Conservation (phyloP, 2,329 filamentous ascomycete species). For the Colletotrichum tofieldiae region DNA sequence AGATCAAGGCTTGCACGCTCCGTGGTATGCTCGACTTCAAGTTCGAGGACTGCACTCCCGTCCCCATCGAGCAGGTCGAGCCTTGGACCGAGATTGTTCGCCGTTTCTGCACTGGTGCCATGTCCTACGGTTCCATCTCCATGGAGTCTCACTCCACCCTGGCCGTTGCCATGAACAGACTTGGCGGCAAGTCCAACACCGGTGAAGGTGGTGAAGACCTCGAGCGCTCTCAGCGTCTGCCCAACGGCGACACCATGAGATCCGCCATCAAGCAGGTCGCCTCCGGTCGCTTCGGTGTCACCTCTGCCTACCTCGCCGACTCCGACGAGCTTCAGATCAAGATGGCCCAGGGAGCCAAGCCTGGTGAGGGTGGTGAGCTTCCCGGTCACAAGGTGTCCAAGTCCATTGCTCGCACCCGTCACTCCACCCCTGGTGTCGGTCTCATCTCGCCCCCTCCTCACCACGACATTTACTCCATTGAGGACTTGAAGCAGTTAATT, state of each 20-base stretch:
- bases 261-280: slow-evolving; percentile 98
- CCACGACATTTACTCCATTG: slow-evolving; percentile 98
- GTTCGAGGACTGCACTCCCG: slow-evolving; percentile 87
- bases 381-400: slow-evolving; percentile 97
- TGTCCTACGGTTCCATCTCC: slow-evolving; percentile 98
- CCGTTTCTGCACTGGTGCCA: slow-evolving; percentile 95
- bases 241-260: slow-evolving; percentile 96
- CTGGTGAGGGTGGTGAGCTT: slow-evolving; percentile 96
- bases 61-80: slow-evolving; percentile 97
- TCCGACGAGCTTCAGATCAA: slow-evolving; percentile 98
- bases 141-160: slow-evolving; percentile 98
- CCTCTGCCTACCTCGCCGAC: slow-evolving; percentile 93
- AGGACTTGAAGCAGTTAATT: slow-evolving; percentile 97
- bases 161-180: slow-evolving; percentile 95
- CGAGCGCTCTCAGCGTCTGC: slow-evolving; percentile 87
- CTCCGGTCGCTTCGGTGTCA: slow-evolving; percentile 96
- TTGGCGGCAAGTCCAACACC: slow-evolving; percentile 97
- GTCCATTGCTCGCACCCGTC: slow-evolving; percentile 92
- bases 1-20: slow-evolving; percentile 96
- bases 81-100: slow-evolving; percentile 98
- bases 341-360: slow-evolving; percentile 99
- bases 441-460: slow-evolving; percentile 96
- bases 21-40: slow-evolving; percentile 96
- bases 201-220: slow-evolving; percentile 97
- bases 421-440: slow-evolving; percentile 96